A percentile compares a stretch with the other conserved stretches of the same genome.
phyloP scores from a whole-genome alignment of 805 yeast species.

The Sugiyamaella lignohabitans region DNA sequence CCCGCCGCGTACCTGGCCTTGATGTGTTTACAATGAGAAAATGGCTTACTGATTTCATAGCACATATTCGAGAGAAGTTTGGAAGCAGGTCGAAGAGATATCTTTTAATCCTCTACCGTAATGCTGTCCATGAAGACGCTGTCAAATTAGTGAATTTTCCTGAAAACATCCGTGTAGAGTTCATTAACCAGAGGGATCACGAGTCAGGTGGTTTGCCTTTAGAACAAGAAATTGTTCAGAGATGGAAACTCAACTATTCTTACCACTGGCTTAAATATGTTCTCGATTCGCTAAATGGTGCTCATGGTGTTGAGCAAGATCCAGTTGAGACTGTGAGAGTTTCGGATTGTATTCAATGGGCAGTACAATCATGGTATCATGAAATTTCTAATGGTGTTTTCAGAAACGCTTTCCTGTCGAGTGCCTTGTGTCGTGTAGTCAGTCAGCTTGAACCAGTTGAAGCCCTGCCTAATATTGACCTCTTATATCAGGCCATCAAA shows the following conservation, averaged over 20 bases:
- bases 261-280: constrained; percentile 8
- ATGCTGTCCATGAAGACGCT: constrained; percentile 8
- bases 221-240: constrained; percentile 9
- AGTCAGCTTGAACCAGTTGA: not conserved
- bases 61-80: constrained; percentile 2
- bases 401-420: constrained; percentile 1
- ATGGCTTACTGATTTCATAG: constrained; percentile 10
- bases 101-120: constrained; percentile 6
- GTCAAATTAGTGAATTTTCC: constrained; percentile 10
- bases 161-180: constrained; percentile 9
- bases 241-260: constrained; percentile 10
- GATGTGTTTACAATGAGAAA: constrained; percentile 11
- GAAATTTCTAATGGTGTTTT: constrained; percentile 4
- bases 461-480: constrained; percentile 1
- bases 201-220: constrained; percentile 10
- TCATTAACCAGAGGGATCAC: constrained; percentile 9
- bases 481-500: constrained; percentile 4
- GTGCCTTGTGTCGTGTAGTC: constrained; percentile 3
- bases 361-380: constrained; percentile 10
- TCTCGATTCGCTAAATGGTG: not conserved
- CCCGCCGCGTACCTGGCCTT: constrained; percentile 6
- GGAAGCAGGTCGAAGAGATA: not conserved
- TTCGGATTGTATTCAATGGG: constrained; percentile 10
- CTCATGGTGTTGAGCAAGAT: not conserved
- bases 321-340: constrained; percentile 8